Evolutionary conservation across 2,329 filamentous ascomycete genomes (phyloP).

Genomic region (Teratosphaeria viscida): DNA sequence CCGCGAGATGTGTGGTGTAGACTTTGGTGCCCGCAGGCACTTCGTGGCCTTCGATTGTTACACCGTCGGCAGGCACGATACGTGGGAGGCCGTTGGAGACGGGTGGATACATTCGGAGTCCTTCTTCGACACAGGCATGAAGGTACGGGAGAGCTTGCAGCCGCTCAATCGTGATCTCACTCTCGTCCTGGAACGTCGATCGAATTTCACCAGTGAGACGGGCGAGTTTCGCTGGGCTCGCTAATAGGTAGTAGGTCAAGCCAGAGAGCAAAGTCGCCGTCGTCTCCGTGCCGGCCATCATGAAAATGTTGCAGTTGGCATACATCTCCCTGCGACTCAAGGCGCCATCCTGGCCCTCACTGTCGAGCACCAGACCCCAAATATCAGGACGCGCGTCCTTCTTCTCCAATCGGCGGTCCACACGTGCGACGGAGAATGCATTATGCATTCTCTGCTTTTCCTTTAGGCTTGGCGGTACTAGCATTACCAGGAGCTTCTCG

Average conservation of each 20-base stretch:
- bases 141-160: conserved; percentile 27
- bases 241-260: conserved; percentile 63
- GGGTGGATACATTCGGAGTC: conserved; percentile 36
- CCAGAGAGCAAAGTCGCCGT: conserved; percentile 61
- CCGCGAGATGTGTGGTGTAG: conserved; percentile 11
- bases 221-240: conserved; percentile 44
- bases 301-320: conserved; percentile 23
- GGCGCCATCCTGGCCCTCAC: conserved; percentile 7
- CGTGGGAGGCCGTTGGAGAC: conserved; percentile 30
- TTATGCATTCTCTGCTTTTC: conserved; percentile 1
- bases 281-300: conserved; percentile 64
- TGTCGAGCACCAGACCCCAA: conserved; percentile 10
- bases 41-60: conserved; percentile 15
- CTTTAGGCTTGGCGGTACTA: conserved; percentile 1
- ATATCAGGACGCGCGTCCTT: conserved; percentile 1
- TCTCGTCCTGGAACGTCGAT: conserved; percentile 23
- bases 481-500: conserved; percentile 2
- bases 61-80: conserved; percentile 16
- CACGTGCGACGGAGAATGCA: background rate
- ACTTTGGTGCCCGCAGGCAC: conserved; percentile 15
- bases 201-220: conserved; percentile 49
- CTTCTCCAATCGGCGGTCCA: conserved; percentile 9
- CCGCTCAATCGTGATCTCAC: conserved; percentile 16
- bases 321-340: conserved; percentile 23
- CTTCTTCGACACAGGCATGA: conserved; percentile 37